Percentiles rank a stretch among this genome's conserved stretches.
Conservation (phyloP, 1,284 basidiomycete species). For the Fomitopsis palustris region DNA sequence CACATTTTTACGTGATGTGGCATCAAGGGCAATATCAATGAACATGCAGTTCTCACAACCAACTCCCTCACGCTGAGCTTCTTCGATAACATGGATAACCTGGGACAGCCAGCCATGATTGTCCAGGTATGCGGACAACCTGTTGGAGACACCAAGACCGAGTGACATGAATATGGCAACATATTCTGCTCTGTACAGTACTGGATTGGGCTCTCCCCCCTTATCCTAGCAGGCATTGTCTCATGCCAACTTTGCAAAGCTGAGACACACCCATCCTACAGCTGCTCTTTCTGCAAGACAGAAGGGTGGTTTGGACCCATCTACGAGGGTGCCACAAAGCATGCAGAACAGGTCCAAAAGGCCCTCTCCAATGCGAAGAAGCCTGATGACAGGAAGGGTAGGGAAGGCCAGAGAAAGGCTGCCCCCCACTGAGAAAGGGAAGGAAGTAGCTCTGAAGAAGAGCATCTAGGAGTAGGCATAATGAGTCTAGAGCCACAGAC, state of each 20-base stretch:
- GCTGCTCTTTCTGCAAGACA: slow-evolving; percentile 1
- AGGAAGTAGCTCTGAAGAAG: too few relatives aligned
- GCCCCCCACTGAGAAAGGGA: too few relatives aligned
- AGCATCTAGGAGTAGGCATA: too few relatives aligned
- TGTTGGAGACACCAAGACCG: background rate
- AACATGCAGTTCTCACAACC: background rate
- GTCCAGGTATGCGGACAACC: background rate
- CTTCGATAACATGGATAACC: background rate
- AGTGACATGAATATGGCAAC: background rate
- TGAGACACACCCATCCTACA: background rate
- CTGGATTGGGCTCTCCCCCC: background rate
- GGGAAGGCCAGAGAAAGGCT: too few relatives aligned
- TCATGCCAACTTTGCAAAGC: slow-evolving; percentile 4
- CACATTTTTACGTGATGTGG: background rate
- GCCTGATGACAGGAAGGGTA: background rate
- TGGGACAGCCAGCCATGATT: background rate
- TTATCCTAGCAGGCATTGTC: background rate
- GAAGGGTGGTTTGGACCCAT: background rate
- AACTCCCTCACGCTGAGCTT: background rate
- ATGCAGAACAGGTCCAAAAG: background rate
- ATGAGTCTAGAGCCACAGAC: too few relatives aligned
- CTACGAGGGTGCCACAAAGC: background rate
- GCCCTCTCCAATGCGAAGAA: background rate
- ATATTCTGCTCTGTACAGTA: background rate
- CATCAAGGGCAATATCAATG: background rate